phyloP scores from a whole-genome alignment of 2,329 filamentous ascomycete genomes.

The Coniochaeta sp. region DNA sequence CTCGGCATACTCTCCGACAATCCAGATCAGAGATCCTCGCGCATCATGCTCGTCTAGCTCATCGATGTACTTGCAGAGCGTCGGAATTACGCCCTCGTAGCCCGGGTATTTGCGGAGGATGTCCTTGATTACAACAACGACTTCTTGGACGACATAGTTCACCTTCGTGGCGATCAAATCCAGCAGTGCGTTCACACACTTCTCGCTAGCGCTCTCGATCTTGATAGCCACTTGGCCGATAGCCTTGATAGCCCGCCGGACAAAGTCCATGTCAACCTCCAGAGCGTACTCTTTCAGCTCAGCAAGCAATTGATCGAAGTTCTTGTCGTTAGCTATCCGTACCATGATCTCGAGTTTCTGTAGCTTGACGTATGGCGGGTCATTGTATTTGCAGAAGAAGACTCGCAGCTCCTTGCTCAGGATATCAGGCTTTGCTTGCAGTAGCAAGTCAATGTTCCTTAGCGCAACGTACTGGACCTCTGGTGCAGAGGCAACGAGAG shows the following conservation, averaged over 20 bases:
- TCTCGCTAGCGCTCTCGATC: conserved; percentile 90
- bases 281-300: conserved; percentile 96
- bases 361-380: conserved; percentile 94
- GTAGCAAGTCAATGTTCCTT: conserved; percentile 88
- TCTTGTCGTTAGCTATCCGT: conserved; percentile 93
- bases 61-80: conserved; percentile 92
- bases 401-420: conserved; percentile 95
- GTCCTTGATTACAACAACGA: conserved; percentile 97
- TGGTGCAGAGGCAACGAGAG: conserved; percentile 86
- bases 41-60: conserved; percentile 93
- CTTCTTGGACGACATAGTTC: conserved; percentile 98
- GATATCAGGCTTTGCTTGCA: conserved; percentile 95
- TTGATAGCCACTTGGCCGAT: conserved; percentile 99
- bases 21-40: conserved; percentile 90
- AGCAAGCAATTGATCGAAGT: conserved; percentile 87
- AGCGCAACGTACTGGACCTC: conserved; percentile 98
- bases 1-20: conserved; percentile 97
- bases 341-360: conserved; percentile 99
- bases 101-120: conserved; percentile 96
- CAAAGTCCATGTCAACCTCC: conserved; percentile 99
- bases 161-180: conserved; percentile 96
- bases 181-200: conserved; percentile 87
- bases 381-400: conserved; percentile 99
- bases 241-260: conserved; percentile 85
- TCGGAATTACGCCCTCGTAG: conserved; percentile 96